These are phyloP conservation scores for Voacanga thouarsii DNA, from an alignment of 257 asterid species.

Conservation along the genomic window DNA sequence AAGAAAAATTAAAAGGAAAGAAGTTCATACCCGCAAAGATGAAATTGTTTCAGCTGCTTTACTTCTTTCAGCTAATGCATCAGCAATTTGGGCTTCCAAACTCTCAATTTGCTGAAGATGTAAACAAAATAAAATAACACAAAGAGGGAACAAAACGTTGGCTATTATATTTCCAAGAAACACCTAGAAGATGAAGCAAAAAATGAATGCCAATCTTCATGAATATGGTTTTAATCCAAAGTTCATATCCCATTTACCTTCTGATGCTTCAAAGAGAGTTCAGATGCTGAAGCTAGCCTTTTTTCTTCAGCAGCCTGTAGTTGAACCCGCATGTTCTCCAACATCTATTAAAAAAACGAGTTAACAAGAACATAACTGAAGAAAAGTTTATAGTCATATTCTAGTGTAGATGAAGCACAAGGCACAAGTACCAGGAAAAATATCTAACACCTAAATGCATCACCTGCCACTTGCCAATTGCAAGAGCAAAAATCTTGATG, in stretches of 20 bases:
- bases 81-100: slow-evolving; percentile 83
- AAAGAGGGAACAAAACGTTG: slow-evolving; percentile 3
- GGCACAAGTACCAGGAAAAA: not conserved
- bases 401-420: not conserved
- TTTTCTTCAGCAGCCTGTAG: slow-evolving; percentile 86
- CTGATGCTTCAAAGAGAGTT: slow-evolving; percentile 78
- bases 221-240: slow-evolving; percentile 16
- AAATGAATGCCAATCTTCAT: slow-evolving; percentile 15
- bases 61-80: slow-evolving; percentile 69
- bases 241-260: slow-evolving; percentile 46
- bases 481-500: not conserved
- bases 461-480: not conserved
- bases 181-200: slow-evolving; percentile 16
- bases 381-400: not conserved
- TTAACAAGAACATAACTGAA: not conserved
- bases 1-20: slow-evolving; percentile 16
- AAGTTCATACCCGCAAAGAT: slow-evolving; percentile 64
- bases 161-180: slow-evolving; percentile 4
- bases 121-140: slow-evolving; percentile 8
- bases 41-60: slow-evolving; percentile 84
- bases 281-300: slow-evolving; percentile 62
- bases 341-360: slow-evolving; percentile 49
- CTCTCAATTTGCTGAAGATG: slow-evolving; percentile 68
- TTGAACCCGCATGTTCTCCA: slow-evolving; percentile 60
- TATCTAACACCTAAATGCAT: not conserved